Evolutionary conservation across 352 stramenopile genomes (phyloP).

Genomic region (Phytophthora pisi): DNA sequence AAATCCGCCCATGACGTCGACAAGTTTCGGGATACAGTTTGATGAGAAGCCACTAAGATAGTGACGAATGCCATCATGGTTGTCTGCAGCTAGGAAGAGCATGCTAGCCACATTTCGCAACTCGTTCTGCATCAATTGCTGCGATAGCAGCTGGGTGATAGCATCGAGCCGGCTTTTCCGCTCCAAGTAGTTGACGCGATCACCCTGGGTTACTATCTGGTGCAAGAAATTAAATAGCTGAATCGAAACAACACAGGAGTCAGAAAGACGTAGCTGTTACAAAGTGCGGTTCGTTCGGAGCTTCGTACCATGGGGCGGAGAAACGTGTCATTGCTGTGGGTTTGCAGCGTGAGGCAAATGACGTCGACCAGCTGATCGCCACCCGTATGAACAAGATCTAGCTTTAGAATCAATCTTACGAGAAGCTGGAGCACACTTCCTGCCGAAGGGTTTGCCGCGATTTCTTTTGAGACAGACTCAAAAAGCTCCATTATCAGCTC

Average conservation of each 20-base stretch:
- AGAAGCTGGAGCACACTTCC: slow-evolving; percentile 38
- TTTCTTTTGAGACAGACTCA: slow-evolving; percentile 27
- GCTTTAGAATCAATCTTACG: slow-evolving; percentile 33
- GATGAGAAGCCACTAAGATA: slow-evolving; percentile 27
- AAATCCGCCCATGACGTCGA: slow-evolving; percentile 14
- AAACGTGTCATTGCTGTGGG: slow-evolving; percentile 38
- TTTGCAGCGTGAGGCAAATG: slow-evolving; percentile 34
- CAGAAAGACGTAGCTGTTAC: not conserved
- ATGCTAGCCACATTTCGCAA: slow-evolving; percentile 26
- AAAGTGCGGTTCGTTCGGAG: not conserved
- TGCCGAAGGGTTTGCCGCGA: slow-evolving; percentile 19
- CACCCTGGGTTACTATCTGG: slow-evolving; percentile 21
- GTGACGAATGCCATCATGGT: slow-evolving; percentile 16
- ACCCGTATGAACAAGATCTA: slow-evolving; percentile 35
- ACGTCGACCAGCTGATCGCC: slow-evolving; percentile 35
- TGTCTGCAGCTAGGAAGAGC: slow-evolving; percentile 13
- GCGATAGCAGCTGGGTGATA: slow-evolving; percentile 18
- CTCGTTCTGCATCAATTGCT: slow-evolving; percentile 23
- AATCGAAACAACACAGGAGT: not conserved
- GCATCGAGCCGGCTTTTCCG: slow-evolving; percentile 18
- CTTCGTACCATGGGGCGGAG: slow-evolving; percentile 34
- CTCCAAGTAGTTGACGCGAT: slow-evolving; percentile 9
- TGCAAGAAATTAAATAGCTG: slow-evolving; percentile 30
- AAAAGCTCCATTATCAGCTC: slow-evolving; percentile 28
- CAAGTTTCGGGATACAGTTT: slow-evolving; percentile 27